A percentile compares a stretch with the other conserved stretches of the same genome.
Evolutionary conservation across 2,329 filamentous ascomycete genomes (phyloP).

Genomic region (Knufia petricola): DNA sequence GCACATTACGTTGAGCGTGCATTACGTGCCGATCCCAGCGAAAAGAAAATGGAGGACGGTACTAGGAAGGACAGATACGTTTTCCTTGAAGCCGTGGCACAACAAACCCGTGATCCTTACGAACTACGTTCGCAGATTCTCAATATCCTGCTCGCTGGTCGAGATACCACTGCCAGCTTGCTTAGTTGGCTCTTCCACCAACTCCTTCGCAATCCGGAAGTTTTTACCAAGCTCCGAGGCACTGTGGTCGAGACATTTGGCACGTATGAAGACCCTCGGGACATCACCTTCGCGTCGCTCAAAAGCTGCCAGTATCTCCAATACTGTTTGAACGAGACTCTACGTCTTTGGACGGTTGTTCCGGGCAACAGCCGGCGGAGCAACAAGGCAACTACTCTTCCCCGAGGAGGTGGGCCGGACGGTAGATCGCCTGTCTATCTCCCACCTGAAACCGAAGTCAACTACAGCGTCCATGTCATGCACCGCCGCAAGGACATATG

Average conservation of each 20-base stretch:
- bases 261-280: slow-evolving; percentile 8
- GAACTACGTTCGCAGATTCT: slow-evolving; percentile 25
- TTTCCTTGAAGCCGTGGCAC: slow-evolving; percentile 16
- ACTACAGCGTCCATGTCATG: slow-evolving; percentile 62
- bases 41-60: neutral
- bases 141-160: slow-evolving; percentile 29
- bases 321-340: slow-evolving; percentile 26
- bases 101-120: slow-evolving; percentile 17
- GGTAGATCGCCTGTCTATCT: slow-evolving; percentile 39
- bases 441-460: slow-evolving; percentile 46
- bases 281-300: slow-evolving; percentile 13
- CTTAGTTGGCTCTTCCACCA: slow-evolving; percentile 26
- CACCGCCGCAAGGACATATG: slow-evolving; percentile 54
- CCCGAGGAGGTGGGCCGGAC: slow-evolving; percentile 40
- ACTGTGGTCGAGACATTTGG: slow-evolving; percentile 15
- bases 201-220: slow-evolving; percentile 22
- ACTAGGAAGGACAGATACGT: slow-evolving; percentile 15
- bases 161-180: slow-evolving; percentile 29
- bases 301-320: slow-evolving; percentile 18
- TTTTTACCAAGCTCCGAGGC: slow-evolving; percentile 34
- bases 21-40: slow-evolving; percentile 24
- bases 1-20: slow-evolving; percentile 41
- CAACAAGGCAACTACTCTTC: slow-evolving; percentile 40
- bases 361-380: slow-evolving; percentile 44
- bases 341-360: slow-evolving; percentile 41